Base-by-base conservation (phyloP, 495 filamentous ascomycete genomes). In the Aspergillus saccharolyticus region DNA sequence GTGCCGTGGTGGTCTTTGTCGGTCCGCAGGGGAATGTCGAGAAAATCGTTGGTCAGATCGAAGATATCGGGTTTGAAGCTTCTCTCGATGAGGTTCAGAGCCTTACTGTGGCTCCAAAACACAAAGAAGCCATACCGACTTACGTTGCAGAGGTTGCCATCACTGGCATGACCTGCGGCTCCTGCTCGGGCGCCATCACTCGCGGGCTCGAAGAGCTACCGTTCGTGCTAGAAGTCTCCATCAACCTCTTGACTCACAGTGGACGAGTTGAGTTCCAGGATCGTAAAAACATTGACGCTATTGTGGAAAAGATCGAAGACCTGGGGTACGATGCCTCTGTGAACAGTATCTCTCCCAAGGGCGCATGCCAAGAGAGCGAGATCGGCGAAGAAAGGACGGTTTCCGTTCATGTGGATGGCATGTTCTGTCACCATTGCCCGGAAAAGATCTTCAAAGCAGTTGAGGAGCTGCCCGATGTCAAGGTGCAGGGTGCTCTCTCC, bases 401-500 rank as follows among this genome's bases (percentile, higher is more conserved):
- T 14, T 71, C 71, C 49, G 85, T 96, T 58, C 76, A 61, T 30
- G 79, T 97, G 43, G 81, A 89, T 43, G 93, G 94, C 43, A 91
- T 97, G 81, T 93, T 87, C 71, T 97, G 93, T 72, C 79, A 84
- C 42, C 87, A 92, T 66, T 97, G 94, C 63, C 87, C 92, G 2
- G 70, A 73, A 9, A 80, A 83, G 28, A 77, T 96, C 16, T 59
- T 77, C 1, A 72, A 63, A 2, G 75, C 76, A 4, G 70, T 95
- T 54, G 62, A 78, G 42, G 70, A 68, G 16, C 78, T 85, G 22
- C 75, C 78, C 1, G 70, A 72, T 17, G 56, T 86, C n/a, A 63
- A 61, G 6, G 66, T 88, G 18, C 78, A 82, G 10, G 72, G 79
- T 21, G 28, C 68, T 1, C 70, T 79, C 14, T 85, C 78, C 10